Evolutionary conservation across 176 grass and related monocot genomes (phyloP), one percentile per base, ranked within the genome.

Genomic region (Urochloa ruziziensis): DNA sequence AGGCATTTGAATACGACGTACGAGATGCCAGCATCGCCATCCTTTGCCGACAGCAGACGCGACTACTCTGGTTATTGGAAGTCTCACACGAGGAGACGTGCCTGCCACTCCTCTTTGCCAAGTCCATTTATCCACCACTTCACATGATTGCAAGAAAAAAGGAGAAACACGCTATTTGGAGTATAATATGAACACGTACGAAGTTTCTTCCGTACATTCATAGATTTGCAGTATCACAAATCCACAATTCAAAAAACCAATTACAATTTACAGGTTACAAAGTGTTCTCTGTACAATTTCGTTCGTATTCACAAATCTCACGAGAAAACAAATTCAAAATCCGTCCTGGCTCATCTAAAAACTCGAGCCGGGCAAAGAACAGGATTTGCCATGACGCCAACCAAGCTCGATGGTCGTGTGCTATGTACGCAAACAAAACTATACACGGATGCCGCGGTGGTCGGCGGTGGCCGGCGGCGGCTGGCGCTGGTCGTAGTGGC

Each of bases 321-420:
- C 27, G 4, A 75, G 13, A 35, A 51, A 78, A 73, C 4, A 65
- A 65, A 5, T 8, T 19, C 7, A 46, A 34, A 75, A 51, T 17
- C 81, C 62, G 81, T 86, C 82, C 37, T 58, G 53, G 74, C 74
- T 88, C 86, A 88, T 86, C 1, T 74, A 90, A 97, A 96, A 97
- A 97, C 23, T 40, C 81, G 82, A 93, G 91, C 82, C 11, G 21
- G 21, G 80, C 80, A 75, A 48, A 25, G 19, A 67, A 33, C 23
- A 77, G 62, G 14, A 18, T 69, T 57, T 49, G 35, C 46, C 65
- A 3, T 4, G 65, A 42, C 28, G 11, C 35, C 53, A 10, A 56
- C 35, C 53, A 10, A 56, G 51, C 51, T 23, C 51, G 53, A 61
- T 74, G 78, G 3, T 49, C 13, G 12, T 63, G 54, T 25, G 67